Conservation (phyloP, 495 filamentous ascomycete genomes). For the Evansstolkia leycettana region DNA sequence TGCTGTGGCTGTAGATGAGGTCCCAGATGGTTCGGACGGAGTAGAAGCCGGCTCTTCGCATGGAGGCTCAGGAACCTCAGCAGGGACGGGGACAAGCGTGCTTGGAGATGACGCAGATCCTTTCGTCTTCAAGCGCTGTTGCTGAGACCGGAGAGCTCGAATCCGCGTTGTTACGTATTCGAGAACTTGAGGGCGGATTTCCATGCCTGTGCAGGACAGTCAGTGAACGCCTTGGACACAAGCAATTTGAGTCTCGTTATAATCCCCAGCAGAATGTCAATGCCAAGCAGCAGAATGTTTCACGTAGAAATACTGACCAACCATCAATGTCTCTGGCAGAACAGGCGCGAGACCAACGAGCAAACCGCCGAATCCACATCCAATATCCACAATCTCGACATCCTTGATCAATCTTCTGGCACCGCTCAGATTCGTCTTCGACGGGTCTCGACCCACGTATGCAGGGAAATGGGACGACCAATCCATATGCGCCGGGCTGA, state of each 20-base stretch:
- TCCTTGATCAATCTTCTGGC: slow-evolving; percentile 42
- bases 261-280: too few relatives aligned
- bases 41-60: not conserved
- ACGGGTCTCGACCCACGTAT: slow-evolving; percentile 33
- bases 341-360: slow-evolving; percentile 73
- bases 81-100: slow-evolving; percentile 3
- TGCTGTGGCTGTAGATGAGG: not conserved
- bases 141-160: slow-evolving; percentile 61
- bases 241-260: too few relatives aligned
- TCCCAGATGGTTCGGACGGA: not conserved
- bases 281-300: not conserved
- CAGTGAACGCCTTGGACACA: too few relatives aligned
- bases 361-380: slow-evolving; percentile 89
- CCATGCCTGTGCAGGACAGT: slow-evolving; percentile 45
- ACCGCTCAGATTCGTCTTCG: slow-evolving; percentile 21
- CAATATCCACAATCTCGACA: slow-evolving; percentile 93
- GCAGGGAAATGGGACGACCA: slow-evolving; percentile 81
- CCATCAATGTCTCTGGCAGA: slow-evolving; percentile 68
- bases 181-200: slow-evolving; percentile 81
- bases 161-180: slow-evolving; percentile 83
- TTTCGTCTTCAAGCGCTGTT: slow-evolving; percentile 28
- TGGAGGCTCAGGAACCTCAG: too few relatives aligned
- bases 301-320: slow-evolving; percentile 40
- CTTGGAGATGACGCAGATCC: slow-evolving; percentile 4
- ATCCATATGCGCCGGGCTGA: slow-evolving; percentile 72